Evolutionary conservation across 192 early-diverging fungal genomes (phyloP).

Genomic region (Umbelopsis sp.): DNA sequence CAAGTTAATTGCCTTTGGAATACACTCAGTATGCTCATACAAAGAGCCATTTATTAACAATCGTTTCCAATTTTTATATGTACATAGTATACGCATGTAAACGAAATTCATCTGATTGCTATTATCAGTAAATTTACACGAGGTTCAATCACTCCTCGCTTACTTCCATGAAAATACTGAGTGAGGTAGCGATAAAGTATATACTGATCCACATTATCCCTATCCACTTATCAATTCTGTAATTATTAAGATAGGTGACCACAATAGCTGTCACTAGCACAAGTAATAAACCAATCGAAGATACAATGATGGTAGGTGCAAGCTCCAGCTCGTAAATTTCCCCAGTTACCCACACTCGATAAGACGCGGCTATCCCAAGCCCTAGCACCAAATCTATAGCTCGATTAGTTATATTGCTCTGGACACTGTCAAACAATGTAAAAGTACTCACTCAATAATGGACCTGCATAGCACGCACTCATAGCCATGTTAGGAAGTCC

Average conservation of each 20-base stretch:
- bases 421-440: background rate
- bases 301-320: constrained; percentile 68
- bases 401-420: background rate
- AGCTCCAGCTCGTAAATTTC: constrained; percentile 56
- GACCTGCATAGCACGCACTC: constrained; percentile 92
- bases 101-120: background rate
- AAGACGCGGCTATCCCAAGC: constrained; percentile 72
- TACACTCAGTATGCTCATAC: too few relatives aligned
- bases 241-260: constrained; percentile 57
- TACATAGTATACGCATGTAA: too few relatives aligned
- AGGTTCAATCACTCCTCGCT: background rate
- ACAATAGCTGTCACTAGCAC: constrained; percentile 59
- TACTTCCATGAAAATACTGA: constrained; percentile 64
- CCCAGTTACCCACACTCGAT: constrained; percentile 49
- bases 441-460: constrained; percentile 72
- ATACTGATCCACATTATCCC: constrained; percentile 59
- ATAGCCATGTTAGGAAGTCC: constrained; percentile 94
- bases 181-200: constrained; percentile 59
- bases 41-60: too few relatives aligned
- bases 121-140: background rate
- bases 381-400: constrained; percentile 75
- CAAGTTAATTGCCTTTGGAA: too few relatives aligned
- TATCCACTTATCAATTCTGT: constrained; percentile 57
- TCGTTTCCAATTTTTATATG: too few relatives aligned
- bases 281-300: constrained; percentile 67